phyloP scores from a whole-genome alignment of 495 filamentous ascomycete genomes.

The Neurospora africana region DNA sequence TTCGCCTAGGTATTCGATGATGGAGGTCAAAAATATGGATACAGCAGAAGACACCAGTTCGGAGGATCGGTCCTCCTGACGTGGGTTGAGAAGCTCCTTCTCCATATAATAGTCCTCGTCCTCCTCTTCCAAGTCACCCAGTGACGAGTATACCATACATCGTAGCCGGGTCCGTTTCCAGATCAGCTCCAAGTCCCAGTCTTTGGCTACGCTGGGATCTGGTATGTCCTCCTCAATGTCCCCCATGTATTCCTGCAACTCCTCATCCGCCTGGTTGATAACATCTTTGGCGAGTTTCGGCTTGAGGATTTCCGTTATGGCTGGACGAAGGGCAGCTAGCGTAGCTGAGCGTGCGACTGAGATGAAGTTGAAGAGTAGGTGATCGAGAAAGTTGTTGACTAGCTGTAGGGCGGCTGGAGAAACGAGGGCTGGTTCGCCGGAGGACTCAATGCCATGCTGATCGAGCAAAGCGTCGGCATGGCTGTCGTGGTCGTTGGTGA shows the following conservation, averaged over 20 bases:
- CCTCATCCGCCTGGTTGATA: constrained; percentile 79
- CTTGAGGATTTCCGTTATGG: constrained; percentile 79
- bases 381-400: constrained; percentile 89
- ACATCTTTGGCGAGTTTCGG: constrained; percentile 79
- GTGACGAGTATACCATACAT: constrained; percentile 94
- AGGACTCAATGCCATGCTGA: constrained; percentile 51
- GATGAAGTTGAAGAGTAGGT: constrained; percentile 82
- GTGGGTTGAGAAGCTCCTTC: constrained; percentile 54
- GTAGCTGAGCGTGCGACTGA: constrained; percentile 71
- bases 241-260: constrained; percentile 78
- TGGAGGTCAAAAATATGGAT: constrained; percentile 89
- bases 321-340: constrained; percentile 65
- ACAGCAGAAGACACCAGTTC: constrained; percentile 82
- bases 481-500: constrained; percentile 75
- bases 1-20: constrained; percentile 90
- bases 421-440: constrained; percentile 59
- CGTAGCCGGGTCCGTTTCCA: constrained; percentile 88
- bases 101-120: constrained; percentile 82
- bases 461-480: constrained; percentile 56
- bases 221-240: constrained; percentile 59
- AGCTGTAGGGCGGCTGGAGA: constrained; percentile 64
- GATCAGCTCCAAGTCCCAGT: constrained; percentile 76
- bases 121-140: constrained; percentile 96
- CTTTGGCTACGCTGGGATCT: constrained; percentile 38
- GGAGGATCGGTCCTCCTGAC: constrained; percentile 38